Percentiles rank a stretch among this genome's conserved stretches.
phyloP scores from a whole-genome alignment of 352 stramenopile species.

The Aphanomyces euteiches region DNA sequence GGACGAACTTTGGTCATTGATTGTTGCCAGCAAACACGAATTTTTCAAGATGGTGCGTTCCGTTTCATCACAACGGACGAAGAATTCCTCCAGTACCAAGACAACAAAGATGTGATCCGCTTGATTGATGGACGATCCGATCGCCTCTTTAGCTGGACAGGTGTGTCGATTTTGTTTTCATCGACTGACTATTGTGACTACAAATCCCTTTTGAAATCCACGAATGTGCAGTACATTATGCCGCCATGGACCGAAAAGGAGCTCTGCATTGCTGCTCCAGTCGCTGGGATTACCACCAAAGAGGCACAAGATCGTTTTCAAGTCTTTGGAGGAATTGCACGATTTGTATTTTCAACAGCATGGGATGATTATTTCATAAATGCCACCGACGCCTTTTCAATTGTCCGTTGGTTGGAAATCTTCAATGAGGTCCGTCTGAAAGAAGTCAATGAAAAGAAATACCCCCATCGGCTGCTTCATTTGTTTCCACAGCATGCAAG shows the following conservation, averaged over 20 bases:
- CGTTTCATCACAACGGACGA: not conserved
- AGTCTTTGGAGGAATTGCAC: not conserved
- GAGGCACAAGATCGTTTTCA: not conserved
- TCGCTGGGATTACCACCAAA: not conserved
- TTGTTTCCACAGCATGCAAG: not conserved
- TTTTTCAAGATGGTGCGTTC: not conserved
- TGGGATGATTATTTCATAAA: not conserved
- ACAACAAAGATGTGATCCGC: not conserved
- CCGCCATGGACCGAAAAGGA: not conserved
- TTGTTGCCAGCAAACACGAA: not conserved
- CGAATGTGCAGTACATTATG: not conserved
- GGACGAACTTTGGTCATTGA: not conserved
- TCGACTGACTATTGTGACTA: not conserved
- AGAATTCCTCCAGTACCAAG: not conserved
- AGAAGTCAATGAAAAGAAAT: not conserved
- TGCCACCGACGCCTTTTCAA: not conserved
- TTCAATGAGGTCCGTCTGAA: not conserved
- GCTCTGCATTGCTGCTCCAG: not conserved
- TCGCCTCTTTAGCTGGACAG: not conserved
- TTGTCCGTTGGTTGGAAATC: not conserved
- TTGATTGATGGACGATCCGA: not conserved
- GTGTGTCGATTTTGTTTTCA: conserved; percentile 1
- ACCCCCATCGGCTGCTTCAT: not conserved
- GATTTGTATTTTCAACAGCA: not conserved
- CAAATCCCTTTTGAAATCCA: not conserved